These are phyloP conservation scores for Cyclospora cayetanensis DNA, from an alignment of 169 alveolate genomes.

Conservation along the genomic window DNA sequence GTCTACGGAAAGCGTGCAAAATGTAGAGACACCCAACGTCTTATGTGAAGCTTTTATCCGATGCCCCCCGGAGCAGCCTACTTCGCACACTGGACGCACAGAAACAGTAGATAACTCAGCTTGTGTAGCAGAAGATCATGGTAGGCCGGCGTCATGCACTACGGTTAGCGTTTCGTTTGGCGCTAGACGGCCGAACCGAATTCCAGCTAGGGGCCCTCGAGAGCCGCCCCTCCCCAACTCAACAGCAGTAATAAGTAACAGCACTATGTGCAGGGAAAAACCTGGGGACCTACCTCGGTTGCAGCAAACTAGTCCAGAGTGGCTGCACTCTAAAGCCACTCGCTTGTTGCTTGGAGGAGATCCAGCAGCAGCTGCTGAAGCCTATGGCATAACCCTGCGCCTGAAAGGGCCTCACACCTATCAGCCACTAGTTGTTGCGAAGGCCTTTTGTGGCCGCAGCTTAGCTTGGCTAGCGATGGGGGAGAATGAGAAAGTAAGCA, in stretches of 20 bases:
- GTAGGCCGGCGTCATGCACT: not conserved
- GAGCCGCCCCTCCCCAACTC: slow-evolving; percentile 35
- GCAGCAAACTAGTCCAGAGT: slow-evolving; percentile 24
- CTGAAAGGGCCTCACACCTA: not conserved
- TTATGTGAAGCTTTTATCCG: too few relatives aligned
- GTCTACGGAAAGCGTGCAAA: too few relatives aligned
- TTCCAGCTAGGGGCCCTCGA: slow-evolving; percentile 54
- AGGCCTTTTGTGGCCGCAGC: slow-evolving; percentile 57
- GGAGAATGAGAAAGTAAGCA: not conserved
- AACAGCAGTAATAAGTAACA: not conserved
- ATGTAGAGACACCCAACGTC: too few relatives aligned
- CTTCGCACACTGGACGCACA: too few relatives aligned
- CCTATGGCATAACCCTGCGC: not conserved
- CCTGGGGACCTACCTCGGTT: slow-evolving; percentile 2
- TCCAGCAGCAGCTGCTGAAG: slow-evolving; percentile 39
- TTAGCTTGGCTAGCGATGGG: slow-evolving; percentile 32
- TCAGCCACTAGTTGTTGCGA: slow-evolving; percentile 9
- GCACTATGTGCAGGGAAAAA: slow-evolving; percentile 4
- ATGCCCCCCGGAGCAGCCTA: too few relatives aligned
- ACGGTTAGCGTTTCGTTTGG: slow-evolving; percentile 43
- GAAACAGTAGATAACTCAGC: too few relatives aligned
- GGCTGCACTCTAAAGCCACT: slow-evolving; percentile 59
- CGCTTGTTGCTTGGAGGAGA: slow-evolving; percentile 45
- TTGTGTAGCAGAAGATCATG: too few relatives aligned
- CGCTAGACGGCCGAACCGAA: slow-evolving; percentile 25